These are phyloP conservation scores for Babjeviella inositovora DNA, from an alignment of 805 yeast genomes.

Conservation along the genomic window DNA sequence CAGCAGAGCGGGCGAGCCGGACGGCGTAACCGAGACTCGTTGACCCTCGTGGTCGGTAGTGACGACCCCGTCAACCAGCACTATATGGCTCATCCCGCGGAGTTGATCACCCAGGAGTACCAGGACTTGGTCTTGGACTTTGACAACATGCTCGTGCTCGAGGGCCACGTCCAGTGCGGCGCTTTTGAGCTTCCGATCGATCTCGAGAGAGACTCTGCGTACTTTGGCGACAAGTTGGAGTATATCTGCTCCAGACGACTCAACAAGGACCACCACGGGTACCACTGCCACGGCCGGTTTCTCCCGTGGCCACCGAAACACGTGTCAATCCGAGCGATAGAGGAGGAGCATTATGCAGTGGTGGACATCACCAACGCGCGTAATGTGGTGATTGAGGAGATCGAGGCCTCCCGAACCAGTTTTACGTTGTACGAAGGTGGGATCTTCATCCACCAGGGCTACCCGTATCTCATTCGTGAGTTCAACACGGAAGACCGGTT, in stretches of 20 bases:
- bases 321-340: conserved; percentile 72
- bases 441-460: conserved; percentile 86
- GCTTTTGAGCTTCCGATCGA: conserved; percentile 70
- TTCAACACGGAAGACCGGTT: conserved; percentile 63
- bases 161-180: conserved; percentile 87
- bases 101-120: conserved; percentile 32
- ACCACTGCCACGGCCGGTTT: conserved; percentile 38
- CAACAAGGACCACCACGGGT: conserved; percentile 22
- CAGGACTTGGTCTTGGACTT: conserved; percentile 47
- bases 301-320: conserved; percentile 70
- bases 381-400: conserved; percentile 69
- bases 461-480: conserved; percentile 73
- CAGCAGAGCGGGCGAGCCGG: conserved; percentile 99
- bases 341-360: conserved; percentile 72
- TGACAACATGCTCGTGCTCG: conserved; percentile 45
- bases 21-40: conserved; percentile 67
- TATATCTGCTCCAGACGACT: conserved; percentile 21
- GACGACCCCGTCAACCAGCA: conserved; percentile 77
- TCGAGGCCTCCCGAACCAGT: conserved; percentile 78
- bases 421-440: conserved; percentile 90
- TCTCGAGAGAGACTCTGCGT: conserved; percentile 32
- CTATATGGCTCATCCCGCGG: conserved; percentile 55
- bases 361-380: conserved; percentile 74
- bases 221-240: conserved; percentile 27
- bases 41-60: conserved; percentile 75